Evolutionary conservation across 2,329 filamentous ascomycete species (phyloP).

Genomic region (Thielaviopsis populi): DNA sequence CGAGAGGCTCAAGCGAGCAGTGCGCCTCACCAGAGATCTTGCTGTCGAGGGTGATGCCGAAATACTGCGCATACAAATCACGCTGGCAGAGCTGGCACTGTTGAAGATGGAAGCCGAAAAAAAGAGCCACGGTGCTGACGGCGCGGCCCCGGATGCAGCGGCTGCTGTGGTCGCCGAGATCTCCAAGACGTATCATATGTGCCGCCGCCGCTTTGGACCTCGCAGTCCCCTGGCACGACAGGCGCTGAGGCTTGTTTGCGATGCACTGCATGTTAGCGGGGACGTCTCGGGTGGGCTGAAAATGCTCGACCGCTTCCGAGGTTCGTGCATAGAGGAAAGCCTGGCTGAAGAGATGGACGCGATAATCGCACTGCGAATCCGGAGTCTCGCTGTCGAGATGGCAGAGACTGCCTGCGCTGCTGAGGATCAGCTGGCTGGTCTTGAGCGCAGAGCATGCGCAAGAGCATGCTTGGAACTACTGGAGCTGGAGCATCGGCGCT

Average conservation of each 20-base stretch:
- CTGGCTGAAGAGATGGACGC: not conserved
- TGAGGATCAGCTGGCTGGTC: constrained; percentile 1
- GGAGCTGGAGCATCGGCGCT: not conserved
- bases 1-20: not conserved
- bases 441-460: not conserved
- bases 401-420: not conserved
- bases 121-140: not conserved
- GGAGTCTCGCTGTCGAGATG: not conserved
- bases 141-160: not conserved
- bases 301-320: not conserved
- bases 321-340: not conserved
- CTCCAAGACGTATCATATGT: not conserved
- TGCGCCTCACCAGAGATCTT: not conserved
- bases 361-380: not conserved
- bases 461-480: not conserved
- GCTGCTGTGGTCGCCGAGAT: not conserved
- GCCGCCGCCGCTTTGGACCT: constrained; percentile 1
- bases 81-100: not conserved
- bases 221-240: not conserved
- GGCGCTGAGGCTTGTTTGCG: not conserved
- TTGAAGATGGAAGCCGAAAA: not conserved
- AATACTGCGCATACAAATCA: not conserved
- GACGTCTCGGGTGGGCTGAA: not conserved
- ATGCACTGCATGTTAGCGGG: not conserved
- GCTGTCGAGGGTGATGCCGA: not conserved